Evolutionary conservation across 2,329 filamentous ascomycete genomes (phyloP).

Genomic region (Akanthomyces dipterigenus): DNA sequence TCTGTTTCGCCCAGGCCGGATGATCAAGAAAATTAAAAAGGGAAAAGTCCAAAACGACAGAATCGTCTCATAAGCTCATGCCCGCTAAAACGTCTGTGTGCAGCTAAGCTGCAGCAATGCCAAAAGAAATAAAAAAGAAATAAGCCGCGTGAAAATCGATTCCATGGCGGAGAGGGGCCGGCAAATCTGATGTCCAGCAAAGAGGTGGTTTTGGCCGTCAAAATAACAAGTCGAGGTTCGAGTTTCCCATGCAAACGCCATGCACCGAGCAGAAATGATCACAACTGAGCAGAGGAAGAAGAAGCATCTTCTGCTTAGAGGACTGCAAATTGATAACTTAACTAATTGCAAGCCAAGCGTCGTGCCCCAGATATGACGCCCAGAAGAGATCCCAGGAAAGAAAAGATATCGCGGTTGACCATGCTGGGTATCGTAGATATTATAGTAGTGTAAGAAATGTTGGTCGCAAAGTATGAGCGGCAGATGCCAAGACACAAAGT

Average conservation of each 20-base stretch:
- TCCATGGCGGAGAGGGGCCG: not conserved
- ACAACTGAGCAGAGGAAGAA: not conserved
- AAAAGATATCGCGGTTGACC: not conserved
- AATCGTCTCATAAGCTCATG: not conserved
- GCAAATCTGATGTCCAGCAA: not conserved
- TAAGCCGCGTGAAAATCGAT: not conserved
- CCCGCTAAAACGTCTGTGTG: not conserved
- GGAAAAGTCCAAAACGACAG: not conserved
- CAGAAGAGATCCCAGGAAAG: not conserved
- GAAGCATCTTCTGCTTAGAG: not conserved
- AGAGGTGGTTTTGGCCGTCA: not conserved
- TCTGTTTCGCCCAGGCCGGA: not conserved
- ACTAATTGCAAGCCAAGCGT: not conserved
- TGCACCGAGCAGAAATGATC: not conserved
- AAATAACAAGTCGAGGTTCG: not conserved
- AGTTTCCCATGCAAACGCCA: not conserved
- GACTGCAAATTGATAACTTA: not conserved
- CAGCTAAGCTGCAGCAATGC: not conserved
- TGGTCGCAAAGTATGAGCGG: not conserved
- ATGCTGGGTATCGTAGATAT: slow-evolving; percentile 8
- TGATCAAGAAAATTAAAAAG: not conserved
- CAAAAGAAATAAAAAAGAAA: not conserved
- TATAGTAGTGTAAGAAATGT: slow-evolving; percentile 1
- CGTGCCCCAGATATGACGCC: not conserved
- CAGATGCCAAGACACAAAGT: not conserved